Evolutionary conservation across 1,284 basidiomycete species (phyloP).

Genomic region (Ceratobasidium sp.): DNA sequence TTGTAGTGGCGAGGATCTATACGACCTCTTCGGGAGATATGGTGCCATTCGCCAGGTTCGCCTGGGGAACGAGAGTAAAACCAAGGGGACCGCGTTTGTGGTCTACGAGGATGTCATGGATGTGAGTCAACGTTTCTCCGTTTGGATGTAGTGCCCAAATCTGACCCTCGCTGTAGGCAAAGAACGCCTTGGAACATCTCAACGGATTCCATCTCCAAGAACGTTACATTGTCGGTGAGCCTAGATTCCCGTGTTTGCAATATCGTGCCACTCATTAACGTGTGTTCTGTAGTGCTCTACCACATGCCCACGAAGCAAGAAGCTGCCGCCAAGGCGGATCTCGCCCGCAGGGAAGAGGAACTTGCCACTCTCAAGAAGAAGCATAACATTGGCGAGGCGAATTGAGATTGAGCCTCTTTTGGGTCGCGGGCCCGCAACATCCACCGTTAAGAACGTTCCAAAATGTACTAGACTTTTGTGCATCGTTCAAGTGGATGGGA

Average conservation of each 20-base stretch:
- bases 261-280: slow-evolving; percentile 13
- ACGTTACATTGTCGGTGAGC: slow-evolving; percentile 84
- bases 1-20: slow-evolving; percentile 79
- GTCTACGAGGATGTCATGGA: slow-evolving; percentile 91
- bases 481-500: slow-evolving; percentile 11
- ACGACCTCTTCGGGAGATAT: slow-evolving; percentile 97
- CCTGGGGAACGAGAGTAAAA: slow-evolving; percentile 89
- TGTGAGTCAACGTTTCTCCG: slow-evolving; percentile 57
- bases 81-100: slow-evolving; percentile 95
- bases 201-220: slow-evolving; percentile 99
- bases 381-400: slow-evolving; percentile 75
- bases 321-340: slow-evolving; percentile 89
- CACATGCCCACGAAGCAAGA: slow-evolving; percentile 97
- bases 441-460: background rate
- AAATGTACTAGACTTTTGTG: background rate
- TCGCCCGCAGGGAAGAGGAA: slow-evolving; percentile 91
- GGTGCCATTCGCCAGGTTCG: slow-evolving; percentile 96
- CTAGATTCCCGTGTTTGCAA: background rate
- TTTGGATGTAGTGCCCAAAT: slow-evolving; percentile 38
- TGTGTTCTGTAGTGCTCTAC: slow-evolving; percentile 74
- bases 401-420: slow-evolving; percentile 9
- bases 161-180: slow-evolving; percentile 64
- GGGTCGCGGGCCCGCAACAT: background rate
- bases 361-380: slow-evolving; percentile 85
- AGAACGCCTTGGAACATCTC: slow-evolving; percentile 93